phyloP scores from a whole-genome alignment of 495 filamentous ascomycete species.

The Neurospora sp. region DNA sequence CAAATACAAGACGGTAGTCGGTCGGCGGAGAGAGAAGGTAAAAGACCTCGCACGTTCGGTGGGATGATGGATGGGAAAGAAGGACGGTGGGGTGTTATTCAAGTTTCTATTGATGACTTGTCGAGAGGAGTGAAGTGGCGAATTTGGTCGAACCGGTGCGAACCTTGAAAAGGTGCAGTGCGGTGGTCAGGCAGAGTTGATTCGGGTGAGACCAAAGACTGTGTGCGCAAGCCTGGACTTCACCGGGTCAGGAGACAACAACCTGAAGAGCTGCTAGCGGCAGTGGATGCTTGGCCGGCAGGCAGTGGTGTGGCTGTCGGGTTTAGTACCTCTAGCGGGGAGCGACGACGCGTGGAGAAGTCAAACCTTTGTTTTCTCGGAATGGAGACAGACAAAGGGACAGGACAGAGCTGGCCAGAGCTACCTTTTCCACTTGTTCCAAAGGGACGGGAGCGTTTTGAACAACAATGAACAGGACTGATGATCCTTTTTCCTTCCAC shows the following conservation, averaged over 20 bases:
- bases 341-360: neutral
- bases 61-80: neutral
- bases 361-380: neutral
- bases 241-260: neutral
- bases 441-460: neutral
- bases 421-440: neutral
- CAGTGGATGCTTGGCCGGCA: neutral
- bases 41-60: neutral
- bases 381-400: neutral
- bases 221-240: neutral
- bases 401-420: neutral
- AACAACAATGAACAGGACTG: neutral
- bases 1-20: neutral
- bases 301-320: neutral
- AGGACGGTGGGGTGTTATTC: neutral
- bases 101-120: neutral
- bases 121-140: neutral
- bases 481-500: neutral
- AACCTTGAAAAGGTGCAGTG: neutral
- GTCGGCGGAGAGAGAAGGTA: constrained; percentile 9
- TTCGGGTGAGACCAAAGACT: neutral
- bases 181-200: neutral
- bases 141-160: neutral
- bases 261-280: neutral
- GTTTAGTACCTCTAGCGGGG: neutral